phyloP scores from a whole-genome alignment of 225 moss, liverwort and hornwort genomes.

The Neckera pumila region DNA sequence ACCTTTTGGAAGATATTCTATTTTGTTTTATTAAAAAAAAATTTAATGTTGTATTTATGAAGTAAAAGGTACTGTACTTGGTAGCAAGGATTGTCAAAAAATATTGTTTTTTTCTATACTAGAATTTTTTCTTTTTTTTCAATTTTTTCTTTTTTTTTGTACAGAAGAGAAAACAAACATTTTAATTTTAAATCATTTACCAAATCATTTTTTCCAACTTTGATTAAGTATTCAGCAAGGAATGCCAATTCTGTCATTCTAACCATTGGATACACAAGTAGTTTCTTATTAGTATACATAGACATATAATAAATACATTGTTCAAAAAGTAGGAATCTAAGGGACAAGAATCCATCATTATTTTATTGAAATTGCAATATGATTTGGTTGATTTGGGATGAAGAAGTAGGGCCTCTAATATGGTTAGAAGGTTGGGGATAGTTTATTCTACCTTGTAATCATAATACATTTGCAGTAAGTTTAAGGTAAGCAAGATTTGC shows the following conservation, averaged over 20 bases:
- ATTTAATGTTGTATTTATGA: neutral
- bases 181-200: neutral
- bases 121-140: neutral
- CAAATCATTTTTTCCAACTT: neutral
- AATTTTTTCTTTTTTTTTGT: neutral
- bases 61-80: rapidly evolving
- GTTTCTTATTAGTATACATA: neutral
- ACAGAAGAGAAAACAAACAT: rapidly evolving
- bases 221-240: neutral
- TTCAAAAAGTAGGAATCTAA: neutral
- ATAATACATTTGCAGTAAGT: neutral
- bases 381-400: rapidly evolving
- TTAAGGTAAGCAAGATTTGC: neutral
- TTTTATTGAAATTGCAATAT: neutral
- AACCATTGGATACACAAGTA: rapidly evolving
- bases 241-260: too few relatives aligned
- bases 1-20: neutral
- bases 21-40: neutral
- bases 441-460: neutral
- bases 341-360: neutral
- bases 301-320: neutral
- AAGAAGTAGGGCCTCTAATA: neutral
- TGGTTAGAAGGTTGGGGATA: neutral
- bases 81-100: neutral
- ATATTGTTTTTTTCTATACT: too few relatives aligned